These are phyloP conservation scores for Penicillium sp. DNA, from an alignment of 2,329 filamentous ascomycete genomes.

Conservation along the genomic window DNA sequence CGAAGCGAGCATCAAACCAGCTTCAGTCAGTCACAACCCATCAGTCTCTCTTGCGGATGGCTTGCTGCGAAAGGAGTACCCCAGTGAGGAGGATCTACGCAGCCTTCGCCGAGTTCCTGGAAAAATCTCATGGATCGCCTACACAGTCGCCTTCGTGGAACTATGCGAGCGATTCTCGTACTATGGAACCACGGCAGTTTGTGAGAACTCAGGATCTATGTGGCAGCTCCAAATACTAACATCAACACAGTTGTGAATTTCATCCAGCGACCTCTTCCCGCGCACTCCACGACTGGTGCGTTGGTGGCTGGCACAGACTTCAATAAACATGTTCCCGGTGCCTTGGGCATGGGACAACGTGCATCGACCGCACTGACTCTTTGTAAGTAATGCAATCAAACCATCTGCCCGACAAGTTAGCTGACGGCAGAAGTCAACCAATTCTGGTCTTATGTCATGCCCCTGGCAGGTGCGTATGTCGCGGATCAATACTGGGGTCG, in stretches of 20 bases:
- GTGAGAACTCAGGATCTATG: slow-evolving; percentile 37
- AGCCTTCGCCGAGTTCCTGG: slow-evolving; percentile 38
- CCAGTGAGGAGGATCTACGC: slow-evolving; percentile 36
- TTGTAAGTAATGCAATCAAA: slow-evolving; percentile 33
- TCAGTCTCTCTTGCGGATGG: not conserved
- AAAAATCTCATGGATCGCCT: slow-evolving; percentile 63
- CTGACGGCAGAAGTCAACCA: slow-evolving; percentile 48
- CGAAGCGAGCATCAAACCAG: slow-evolving; percentile 13
- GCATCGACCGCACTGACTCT: slow-evolving; percentile 54
- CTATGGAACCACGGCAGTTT: slow-evolving; percentile 70
- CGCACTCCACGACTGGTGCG: slow-evolving; percentile 56
- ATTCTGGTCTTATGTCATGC: slow-evolving; percentile 64
- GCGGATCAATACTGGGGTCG: slow-evolving; percentile 71
- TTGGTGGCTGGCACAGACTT: slow-evolving; percentile 17
- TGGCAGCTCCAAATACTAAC: slow-evolving; percentile 7
- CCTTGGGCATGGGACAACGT: slow-evolving; percentile 60
- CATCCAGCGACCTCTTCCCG: slow-evolving; percentile 58
- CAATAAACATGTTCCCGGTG: slow-evolving; percentile 45
- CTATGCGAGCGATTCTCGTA: slow-evolving; percentile 76
- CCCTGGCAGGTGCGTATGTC: slow-evolving; percentile 58
- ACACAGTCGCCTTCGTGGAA: slow-evolving; percentile 71
- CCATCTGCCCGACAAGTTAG: not conserved
- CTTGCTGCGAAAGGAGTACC: slow-evolving; percentile 14
- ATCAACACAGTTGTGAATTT: slow-evolving; percentile 58
- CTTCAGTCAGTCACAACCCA: not conserved